phyloP scores from a whole-genome alignment of 2,329 filamentous ascomycete species.

The Hymenoscyphus fructigenus region DNA sequence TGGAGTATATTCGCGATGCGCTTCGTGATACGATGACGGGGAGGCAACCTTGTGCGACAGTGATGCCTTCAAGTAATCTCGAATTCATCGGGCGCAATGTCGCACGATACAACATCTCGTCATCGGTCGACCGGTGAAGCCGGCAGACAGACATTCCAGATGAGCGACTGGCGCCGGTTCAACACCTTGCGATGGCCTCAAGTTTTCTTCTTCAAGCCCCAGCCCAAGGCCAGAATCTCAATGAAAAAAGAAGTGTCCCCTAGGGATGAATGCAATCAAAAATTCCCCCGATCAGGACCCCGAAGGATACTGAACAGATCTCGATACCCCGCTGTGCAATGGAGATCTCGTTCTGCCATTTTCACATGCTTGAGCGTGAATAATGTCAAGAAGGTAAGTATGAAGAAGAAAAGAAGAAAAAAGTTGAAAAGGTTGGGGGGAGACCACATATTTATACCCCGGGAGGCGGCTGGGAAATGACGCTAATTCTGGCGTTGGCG shows the following conservation, averaged over 20 bases:
- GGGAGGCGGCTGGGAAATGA: background rate
- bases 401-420: constrained; percentile 28
- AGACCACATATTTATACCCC: background rate
- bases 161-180: background rate
- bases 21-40: too few relatives aligned
- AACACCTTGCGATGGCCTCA: background rate
- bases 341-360: constrained; percentile 44
- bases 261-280: constrained; percentile 42
- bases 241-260: constrained; percentile 40
- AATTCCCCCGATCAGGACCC: constrained; percentile 48
- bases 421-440: background rate
- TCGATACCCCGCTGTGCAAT: constrained; percentile 53
- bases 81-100: too few relatives aligned
- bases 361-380: constrained; percentile 36
- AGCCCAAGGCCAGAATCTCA: constrained; percentile 39
- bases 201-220: constrained; percentile 27
- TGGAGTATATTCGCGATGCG: too few relatives aligned
- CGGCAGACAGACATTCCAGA: too few relatives aligned
- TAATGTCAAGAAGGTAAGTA: constrained; percentile 41
- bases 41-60: too few relatives aligned
- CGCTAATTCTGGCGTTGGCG: background rate
- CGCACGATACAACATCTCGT: too few relatives aligned
- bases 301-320: constrained; percentile 38
- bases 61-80: too few relatives aligned
- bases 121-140: too few relatives aligned